A percentile compares a stretch with the other conserved stretches of the same genome.
phyloP scores from a whole-genome alignment of 2,329 filamentous ascomycete species.

The Monosporascus sp. region DNA sequence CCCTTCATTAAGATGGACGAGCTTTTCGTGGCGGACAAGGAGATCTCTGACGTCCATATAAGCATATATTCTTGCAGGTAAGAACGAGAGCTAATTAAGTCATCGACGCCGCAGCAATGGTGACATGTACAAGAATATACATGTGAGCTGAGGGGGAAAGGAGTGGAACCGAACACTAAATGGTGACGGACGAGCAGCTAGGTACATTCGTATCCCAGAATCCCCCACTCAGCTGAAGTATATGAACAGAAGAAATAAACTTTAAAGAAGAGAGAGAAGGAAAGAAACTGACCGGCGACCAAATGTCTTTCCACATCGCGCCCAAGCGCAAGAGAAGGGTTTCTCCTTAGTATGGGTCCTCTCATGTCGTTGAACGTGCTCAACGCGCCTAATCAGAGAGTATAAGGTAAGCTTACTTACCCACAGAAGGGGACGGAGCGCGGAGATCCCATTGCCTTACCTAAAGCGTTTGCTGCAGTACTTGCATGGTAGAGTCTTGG shows the following conservation, averaged over 20 bases:
- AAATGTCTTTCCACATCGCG: slow-evolving; percentile 58
- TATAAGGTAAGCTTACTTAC: slow-evolving; percentile 37
- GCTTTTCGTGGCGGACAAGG: slow-evolving; percentile 59
- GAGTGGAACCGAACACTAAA: slow-evolving; percentile 8
- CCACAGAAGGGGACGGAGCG: slow-evolving; percentile 16
- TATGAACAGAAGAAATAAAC: neutral
- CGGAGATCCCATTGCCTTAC: slow-evolving; percentile 34
- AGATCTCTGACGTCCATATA: slow-evolving; percentile 62
- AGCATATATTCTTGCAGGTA: slow-evolving; percentile 34
- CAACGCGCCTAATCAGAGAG: slow-evolving; percentile 49
- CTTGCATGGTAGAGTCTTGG: slow-evolving; percentile 58
- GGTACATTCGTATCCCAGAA: neutral
- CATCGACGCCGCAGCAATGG: slow-evolving; percentile 12
- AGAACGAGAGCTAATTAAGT: slow-evolving; percentile 9
- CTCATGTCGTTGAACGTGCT: slow-evolving; percentile 61
- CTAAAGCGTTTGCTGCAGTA: slow-evolving; percentile 60
- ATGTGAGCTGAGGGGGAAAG: slow-evolving; percentile 4
- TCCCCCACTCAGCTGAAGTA: neutral
- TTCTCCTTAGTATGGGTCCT: slow-evolving; percentile 63
- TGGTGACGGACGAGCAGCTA: slow-evolving; percentile 2
- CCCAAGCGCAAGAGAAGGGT: slow-evolving; percentile 56
- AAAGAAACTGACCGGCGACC: slow-evolving; percentile 49
- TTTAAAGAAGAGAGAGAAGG: slow-evolving; percentile 2
- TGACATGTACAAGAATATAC: slow-evolving; percentile 11
- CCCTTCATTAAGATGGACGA: slow-evolving; percentile 58